Evolutionary conservation across 305 asterid genomes (phyloP), one percentile per base, ranked within the genome.

Genomic region (Ruellia speciosa): DNA sequence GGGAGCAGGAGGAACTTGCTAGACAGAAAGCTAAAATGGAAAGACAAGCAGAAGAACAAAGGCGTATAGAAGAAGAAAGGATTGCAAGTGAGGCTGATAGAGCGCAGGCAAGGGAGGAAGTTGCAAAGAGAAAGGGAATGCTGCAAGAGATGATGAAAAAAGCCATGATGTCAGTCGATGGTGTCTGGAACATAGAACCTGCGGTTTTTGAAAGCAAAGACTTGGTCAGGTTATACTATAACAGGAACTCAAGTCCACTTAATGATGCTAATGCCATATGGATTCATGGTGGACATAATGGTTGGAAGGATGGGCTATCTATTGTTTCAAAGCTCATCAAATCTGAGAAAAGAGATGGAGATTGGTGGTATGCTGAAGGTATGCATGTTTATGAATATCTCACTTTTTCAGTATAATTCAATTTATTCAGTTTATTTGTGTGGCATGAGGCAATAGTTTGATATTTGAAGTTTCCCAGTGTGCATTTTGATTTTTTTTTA

Each of bases 361-460:
- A 83, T 66, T 93, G 96, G 99, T 88, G 95, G 96, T 84, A 73
- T 76, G 76, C 85, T 64, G 90, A 89, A 35, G 81, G 99, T 92
- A 74, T 65, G 94, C 64, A 40, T 33, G 65, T 58, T 54, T 63
- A 34, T 49, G 56, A 54, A 17, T 31, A n/a, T n/a, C n/a, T n/a
- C n/a, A n/a, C n/a, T 46, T 35, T 64, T 51, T 73, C 47, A 7
- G 47, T 7, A 12, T 41, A 13, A 3, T 4, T 12, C 11, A 9
- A 41, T 41, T 8, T 12, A 7, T 45, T 63, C 64, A 49, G 58
- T 56, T 59, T 63, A 16, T 20, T 37, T 45, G 48, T 54, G 56
- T 60, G 37, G 24, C 58, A 56, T 33, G 34, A 48, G 61, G 54
- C 57, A 18, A 66, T 63, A 13, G 41, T 14, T 63, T 19, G 55